Conservation (phyloP, 2,329 filamentous ascomycete species). For the Beauveria brongniartii region DNA sequence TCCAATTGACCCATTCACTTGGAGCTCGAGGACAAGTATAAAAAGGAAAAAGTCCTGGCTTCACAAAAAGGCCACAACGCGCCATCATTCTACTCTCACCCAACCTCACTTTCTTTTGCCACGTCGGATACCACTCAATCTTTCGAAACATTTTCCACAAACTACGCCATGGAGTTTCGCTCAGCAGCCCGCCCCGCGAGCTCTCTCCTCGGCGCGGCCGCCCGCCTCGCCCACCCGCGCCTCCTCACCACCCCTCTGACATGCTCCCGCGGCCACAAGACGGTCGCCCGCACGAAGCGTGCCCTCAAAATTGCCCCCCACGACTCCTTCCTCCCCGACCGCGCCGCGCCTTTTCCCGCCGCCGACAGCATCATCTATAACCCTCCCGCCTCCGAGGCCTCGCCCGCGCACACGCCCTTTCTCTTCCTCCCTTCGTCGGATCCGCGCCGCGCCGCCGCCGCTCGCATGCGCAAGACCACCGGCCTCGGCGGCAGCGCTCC, state of each 20-base stretch:
- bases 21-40: constrained; percentile 4
- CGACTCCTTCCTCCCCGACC: constrained; percentile 45
- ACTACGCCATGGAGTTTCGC: constrained; percentile 27
- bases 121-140: no score
- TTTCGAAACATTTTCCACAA: no score
- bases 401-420: constrained; percentile 58
- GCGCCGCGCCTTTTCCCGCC: constrained; percentile 22
- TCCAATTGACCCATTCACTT: constrained; percentile 10
- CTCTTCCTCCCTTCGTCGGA: constrained; percentile 54
- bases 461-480: constrained; percentile 34
- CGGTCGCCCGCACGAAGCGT: constrained; percentile 45
- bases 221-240: neutral
- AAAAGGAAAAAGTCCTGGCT: neutral
- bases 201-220: constrained; percentile 22
- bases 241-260: constrained; percentile 19
- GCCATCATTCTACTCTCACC: no score
- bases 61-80: neutral
- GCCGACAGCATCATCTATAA: constrained; percentile 45
- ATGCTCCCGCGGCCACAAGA: constrained; percentile 38
- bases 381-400: constrained; percentile 44
- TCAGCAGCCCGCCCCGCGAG: constrained; percentile 27
- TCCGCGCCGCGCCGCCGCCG: constrained; percentile 42
- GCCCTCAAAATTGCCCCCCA: constrained; percentile 53
- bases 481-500: constrained; percentile 17
- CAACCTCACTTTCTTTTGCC: no score